A percentile compares a stretch with the other conserved stretches of the same genome.
phyloP scores from a whole-genome alignment of 1,139 yeast genomes.

The Kodamaea arcana region DNA sequence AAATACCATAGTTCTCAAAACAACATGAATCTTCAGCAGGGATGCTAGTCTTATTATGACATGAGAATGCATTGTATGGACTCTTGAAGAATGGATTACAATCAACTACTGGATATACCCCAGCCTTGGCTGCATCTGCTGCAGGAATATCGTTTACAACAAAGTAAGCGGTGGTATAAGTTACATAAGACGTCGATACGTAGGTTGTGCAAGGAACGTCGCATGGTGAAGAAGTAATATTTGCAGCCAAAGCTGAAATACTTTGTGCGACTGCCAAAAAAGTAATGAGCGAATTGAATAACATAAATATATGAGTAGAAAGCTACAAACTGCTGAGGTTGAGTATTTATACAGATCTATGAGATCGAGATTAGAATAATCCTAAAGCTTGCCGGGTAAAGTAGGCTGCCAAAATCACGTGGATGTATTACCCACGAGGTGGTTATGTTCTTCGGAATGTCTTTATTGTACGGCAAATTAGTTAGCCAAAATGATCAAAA shows the following conservation, averaged over 20 bases:
- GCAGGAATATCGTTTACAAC: slow-evolving; percentile 13
- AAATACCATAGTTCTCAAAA: slow-evolving; percentile 31
- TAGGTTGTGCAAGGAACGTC: slow-evolving; percentile 10
- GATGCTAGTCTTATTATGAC: slow-evolving; percentile 23
- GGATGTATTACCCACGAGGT: neutral
- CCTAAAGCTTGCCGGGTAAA: no score
- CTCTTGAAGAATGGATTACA: slow-evolving; percentile 12
- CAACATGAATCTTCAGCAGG: slow-evolving; percentile 28
- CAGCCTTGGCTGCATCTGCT: slow-evolving; percentile 10
- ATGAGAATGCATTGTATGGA: slow-evolving; percentile 19
- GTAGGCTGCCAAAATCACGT: neutral
- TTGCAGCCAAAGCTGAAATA: slow-evolving; percentile 4
- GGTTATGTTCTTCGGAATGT: neutral
- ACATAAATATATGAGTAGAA: no score
- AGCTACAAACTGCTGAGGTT: no score
- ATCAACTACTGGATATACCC: slow-evolving; percentile 12
- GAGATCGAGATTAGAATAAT: neutral
- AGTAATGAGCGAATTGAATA: slow-evolving; percentile 8
- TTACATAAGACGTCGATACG: slow-evolving; percentile 8
- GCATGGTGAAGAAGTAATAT: slow-evolving; percentile 3
- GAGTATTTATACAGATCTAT: neutral
- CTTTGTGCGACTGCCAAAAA: slow-evolving; percentile 5
- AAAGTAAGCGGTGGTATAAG: slow-evolving; percentile 9
- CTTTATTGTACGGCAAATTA: neutral
- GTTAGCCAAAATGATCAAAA: no score